A percentile compares a stretch with the other conserved stretches of the same genome.
Conservation (phyloP, 2,329 filamentous ascomycete genomes). For the Myriosclerotinia duriaeana region DNA sequence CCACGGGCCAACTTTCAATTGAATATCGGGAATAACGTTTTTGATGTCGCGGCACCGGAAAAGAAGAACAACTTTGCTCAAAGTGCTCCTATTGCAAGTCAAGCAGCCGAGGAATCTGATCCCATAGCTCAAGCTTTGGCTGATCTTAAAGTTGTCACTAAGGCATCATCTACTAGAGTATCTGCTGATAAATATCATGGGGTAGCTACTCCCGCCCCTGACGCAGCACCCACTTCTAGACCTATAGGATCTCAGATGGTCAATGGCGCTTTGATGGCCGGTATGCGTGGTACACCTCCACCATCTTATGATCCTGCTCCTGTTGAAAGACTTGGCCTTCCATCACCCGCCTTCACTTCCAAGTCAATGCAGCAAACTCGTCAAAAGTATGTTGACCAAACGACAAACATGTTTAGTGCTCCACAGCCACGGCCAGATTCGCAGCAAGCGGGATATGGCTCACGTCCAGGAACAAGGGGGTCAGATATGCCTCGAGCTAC, state of each 20-base stretch:
- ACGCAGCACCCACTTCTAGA: slow-evolving; percentile 46
- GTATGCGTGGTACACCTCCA: slow-evolving; percentile 73
- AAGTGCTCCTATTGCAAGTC: slow-evolving; percentile 41
- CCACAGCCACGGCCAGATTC: slow-evolving; percentile 38
- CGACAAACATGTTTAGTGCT: slow-evolving; percentile 70
- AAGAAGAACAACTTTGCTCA: slow-evolving; percentile 49
- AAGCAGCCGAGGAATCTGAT: slow-evolving; percentile 65
- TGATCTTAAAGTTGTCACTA: slow-evolving; percentile 83
- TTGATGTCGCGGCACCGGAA: slow-evolving; percentile 82
- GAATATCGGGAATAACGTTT: slow-evolving; percentile 94
- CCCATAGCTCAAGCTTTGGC: slow-evolving; percentile 91
- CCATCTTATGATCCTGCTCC: slow-evolving; percentile 74
- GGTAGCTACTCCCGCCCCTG: slow-evolving; percentile 77
- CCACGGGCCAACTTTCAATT: slow-evolving; percentile 89
- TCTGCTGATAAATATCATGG: slow-evolving; percentile 96
- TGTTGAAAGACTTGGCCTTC: slow-evolving; percentile 78
- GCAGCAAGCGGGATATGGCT: slow-evolving; percentile 37
- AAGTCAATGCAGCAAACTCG: slow-evolving; percentile 95
- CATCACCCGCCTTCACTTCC: slow-evolving; percentile 87
- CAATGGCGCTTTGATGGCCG: slow-evolving; percentile 51
- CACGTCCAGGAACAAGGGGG: slow-evolving; percentile 59
- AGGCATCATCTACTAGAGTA: slow-evolving; percentile 77
- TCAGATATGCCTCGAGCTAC: slow-evolving; percentile 58
- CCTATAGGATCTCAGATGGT: slow-evolving; percentile 45
- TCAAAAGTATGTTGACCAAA: slow-evolving; percentile 81